phyloP scores from a whole-genome alignment of 2,329 filamentous ascomycete species.

The Allantophomopsis lycopodina region DNA sequence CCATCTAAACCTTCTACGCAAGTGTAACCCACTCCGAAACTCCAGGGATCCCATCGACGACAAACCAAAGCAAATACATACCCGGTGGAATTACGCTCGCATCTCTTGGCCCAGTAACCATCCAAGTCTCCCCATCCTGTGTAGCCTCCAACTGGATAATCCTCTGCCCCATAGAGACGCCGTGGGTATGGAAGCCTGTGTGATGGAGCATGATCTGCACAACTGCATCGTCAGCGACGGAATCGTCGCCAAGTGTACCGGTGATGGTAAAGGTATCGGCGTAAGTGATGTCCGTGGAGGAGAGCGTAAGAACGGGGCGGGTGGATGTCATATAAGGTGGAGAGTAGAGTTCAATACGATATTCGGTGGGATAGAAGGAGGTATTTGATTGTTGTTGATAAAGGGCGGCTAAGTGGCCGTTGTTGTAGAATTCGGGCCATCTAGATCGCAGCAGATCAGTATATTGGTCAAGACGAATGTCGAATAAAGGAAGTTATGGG shows the following conservation, averaged over 20 bases:
- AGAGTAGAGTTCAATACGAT: slow-evolving; percentile 1
- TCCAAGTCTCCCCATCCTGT: background rate
- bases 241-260: too few species aligned
- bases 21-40: too few species aligned
- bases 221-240: too few species aligned
- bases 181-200: slow-evolving; percentile 1
- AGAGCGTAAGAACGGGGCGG: background rate
- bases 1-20: too few species aligned
- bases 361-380: slow-evolving; percentile 1
- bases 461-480: too few species aligned
- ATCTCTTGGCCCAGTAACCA: background rate
- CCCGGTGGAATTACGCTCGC: slow-evolving; percentile 1
- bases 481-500: too few species aligned
- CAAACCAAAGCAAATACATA: background rate
- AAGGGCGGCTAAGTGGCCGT: too few species aligned
- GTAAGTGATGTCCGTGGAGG: background rate
- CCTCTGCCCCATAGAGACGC: background rate
- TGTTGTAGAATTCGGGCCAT: too few species aligned
- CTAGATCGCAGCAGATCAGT: too few species aligned
- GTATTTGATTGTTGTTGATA: too few species aligned
- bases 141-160: background rate
- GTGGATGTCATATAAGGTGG: background rate
- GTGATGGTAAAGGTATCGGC: slow-evolving; percentile 1
- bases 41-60: background rate
- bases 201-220: background rate